Base-by-base conservation (phyloP, 2,329 filamentous ascomycete genomes). In the Domatiomyces globalis region DNA sequence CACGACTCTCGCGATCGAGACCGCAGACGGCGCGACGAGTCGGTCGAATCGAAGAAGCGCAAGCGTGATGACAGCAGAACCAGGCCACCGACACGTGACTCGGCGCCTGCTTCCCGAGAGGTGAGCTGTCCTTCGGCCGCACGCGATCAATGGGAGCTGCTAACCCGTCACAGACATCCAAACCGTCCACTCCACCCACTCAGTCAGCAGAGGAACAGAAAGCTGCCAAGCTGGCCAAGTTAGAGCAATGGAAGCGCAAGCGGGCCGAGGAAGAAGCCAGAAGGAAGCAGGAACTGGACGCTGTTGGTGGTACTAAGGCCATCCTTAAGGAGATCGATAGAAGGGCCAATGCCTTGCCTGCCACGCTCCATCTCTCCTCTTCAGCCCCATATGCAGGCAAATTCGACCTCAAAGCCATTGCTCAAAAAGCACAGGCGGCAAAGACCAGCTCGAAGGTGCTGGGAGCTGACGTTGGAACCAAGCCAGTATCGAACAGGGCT, bases 171-270 rank as follows among this genome's bases (percentile, higher is more conserved):
- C 71, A 84, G 78, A 63, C 69, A 56, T 72, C 74, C 49, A 83
- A 81, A 63, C 67, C 73, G 45, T 66, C 74, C 43, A 67, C 69
- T 7, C 55, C 74, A 51, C 64, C 73, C 49, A 68, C 72, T 45
- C 68, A 69, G 17, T 74, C 78, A 27, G 85, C 87, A 61, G 78
- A 80, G 55, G 81, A 87, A 48, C 87, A 85, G 63, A 87, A 89
- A 66, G 84, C 83, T 48, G 85, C 90, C 66, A 76, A 85, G 56
- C 74, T 88, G 44, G 86, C 86, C 25, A 89, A 87, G 64, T 70
- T 94, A 25, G 86, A 90, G 65, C 85, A 86, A 52, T 95, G 88
- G 89, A 95, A 95, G 70, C 85, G 87, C 68, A 90, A 89, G 69
- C 83, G 87, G 64, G 74, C 75, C 5, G 85, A 87, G 57, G 80